These are phyloP conservation scores for Geopyxis carbonaria DNA, from an alignment of 495 filamentous ascomycete species.

Conservation along the genomic window DNA sequence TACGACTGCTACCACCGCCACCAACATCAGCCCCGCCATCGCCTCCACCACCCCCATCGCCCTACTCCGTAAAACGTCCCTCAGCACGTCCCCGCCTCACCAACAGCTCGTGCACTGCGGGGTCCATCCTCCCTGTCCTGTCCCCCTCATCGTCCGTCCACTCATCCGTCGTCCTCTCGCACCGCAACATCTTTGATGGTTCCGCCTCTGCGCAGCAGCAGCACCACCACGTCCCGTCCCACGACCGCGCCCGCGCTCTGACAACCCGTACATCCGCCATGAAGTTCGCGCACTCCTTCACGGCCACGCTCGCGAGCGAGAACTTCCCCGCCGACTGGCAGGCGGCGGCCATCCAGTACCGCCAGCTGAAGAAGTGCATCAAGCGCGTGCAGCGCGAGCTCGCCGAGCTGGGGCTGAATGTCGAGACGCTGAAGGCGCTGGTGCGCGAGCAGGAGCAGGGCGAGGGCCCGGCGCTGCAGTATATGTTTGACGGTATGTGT, in stretches of 20 bases:
- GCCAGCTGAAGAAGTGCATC: slow-evolving; percentile 58
- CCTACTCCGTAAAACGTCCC: too few relatives aligned
- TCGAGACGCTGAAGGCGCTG: slow-evolving; percentile 39
- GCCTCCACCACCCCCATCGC: too few relatives aligned
- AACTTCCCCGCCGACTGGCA: slow-evolving; percentile 50
- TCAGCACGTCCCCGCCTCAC: too few relatives aligned
- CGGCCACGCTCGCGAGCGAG: slow-evolving; percentile 39
- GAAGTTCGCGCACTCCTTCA: slow-evolving; percentile 61
- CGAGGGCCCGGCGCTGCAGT: slow-evolving; percentile 25
- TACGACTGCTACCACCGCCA: too few relatives aligned
- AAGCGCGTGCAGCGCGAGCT: slow-evolving; percentile 49
- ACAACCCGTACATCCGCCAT: slow-evolving; percentile 29
- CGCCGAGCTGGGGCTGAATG: slow-evolving; percentile 40
- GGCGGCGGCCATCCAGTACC: slow-evolving; percentile 51
- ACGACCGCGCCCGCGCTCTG: not conserved
- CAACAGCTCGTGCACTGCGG: too few relatives aligned
- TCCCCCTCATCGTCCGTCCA: too few relatives aligned
- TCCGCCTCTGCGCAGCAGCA: too few relatives aligned
- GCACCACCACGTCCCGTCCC: too few relatives aligned
- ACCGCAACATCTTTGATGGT: too few relatives aligned
- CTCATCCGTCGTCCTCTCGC: too few relatives aligned
- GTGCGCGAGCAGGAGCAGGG: slow-evolving; percentile 22
- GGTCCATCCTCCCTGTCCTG: too few relatives aligned
- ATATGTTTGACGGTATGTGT: slow-evolving; percentile 29
- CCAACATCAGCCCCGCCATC: too few relatives aligned